These are phyloP conservation scores for Adiantum capillusveneris DNA, from an alignment of 75 land plant species.

Conservation along the genomic window DNA sequence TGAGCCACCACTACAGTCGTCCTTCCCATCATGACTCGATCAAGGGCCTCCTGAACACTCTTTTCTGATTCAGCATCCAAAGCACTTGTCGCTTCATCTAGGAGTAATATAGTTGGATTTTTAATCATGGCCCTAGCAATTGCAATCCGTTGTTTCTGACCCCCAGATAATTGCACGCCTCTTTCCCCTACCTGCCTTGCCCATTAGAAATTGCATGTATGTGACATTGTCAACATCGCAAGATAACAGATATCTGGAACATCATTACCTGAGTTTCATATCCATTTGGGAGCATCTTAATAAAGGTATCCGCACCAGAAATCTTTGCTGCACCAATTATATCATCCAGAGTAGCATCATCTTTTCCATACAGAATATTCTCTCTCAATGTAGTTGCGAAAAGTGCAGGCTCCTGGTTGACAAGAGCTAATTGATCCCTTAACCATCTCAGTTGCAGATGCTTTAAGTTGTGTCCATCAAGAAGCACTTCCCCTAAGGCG, in stretches of 20 bases:
- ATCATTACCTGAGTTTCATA: slow-evolving; percentile 4
- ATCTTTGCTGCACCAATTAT: slow-evolving; percentile 24
- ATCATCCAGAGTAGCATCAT: slow-evolving; percentile 19
- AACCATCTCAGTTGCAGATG: slow-evolving; percentile 35
- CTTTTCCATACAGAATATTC: slow-evolving; percentile 19
- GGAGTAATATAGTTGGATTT: slow-evolving; percentile 11
- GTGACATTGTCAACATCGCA: too few relatives aligned
- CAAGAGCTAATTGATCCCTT: slow-evolving; percentile 34
- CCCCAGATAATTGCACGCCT: slow-evolving; percentile 15
- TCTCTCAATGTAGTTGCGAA: slow-evolving; percentile 37
- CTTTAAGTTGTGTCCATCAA: slow-evolving; percentile 30
- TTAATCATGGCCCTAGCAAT: slow-evolving; percentile 16
- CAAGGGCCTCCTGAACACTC: slow-evolving; percentile 13
- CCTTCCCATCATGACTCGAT: slow-evolving; percentile 13
- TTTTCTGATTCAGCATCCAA: slow-evolving; percentile 12
- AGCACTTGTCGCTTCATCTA: slow-evolving; percentile 19
- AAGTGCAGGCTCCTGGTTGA: slow-evolving; percentile 40
- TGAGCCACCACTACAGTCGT: slow-evolving; percentile 16
- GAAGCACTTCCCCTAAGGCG: slow-evolving; percentile 23
- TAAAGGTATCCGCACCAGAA: slow-evolving; percentile 27
- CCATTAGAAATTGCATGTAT: too few relatives aligned
- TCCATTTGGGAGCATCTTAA: slow-evolving; percentile 7
- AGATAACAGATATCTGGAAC: neutral
- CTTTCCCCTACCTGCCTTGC: slow-evolving; percentile 13
- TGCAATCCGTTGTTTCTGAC: slow-evolving; percentile 14